phyloP scores from a whole-genome alignment of 306 rosid species.

The Inga laurina region DNA sequence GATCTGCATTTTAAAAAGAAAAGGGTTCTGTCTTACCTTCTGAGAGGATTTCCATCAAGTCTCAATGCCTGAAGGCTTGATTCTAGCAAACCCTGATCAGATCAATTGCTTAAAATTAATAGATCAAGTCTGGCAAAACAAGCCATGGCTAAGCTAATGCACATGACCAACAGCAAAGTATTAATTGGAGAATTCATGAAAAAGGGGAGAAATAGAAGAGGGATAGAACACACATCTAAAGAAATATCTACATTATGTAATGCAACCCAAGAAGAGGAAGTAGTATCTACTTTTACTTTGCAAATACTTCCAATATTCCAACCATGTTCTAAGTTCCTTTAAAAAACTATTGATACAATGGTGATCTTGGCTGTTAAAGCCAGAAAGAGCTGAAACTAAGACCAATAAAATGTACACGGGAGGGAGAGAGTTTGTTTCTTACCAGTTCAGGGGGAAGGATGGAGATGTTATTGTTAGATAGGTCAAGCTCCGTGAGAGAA shows the following conservation, averaged over 20 bases:
- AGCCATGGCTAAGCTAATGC: slow-evolving; percentile 9
- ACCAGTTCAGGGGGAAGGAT: slow-evolving; percentile 88
- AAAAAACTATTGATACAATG: background rate
- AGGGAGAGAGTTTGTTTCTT: slow-evolving; percentile 39
- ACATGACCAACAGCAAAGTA: slow-evolving; percentile 1
- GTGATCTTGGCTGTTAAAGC: background rate
- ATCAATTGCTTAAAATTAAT: slow-evolving; percentile 26
- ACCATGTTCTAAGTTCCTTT: slow-evolving; percentile 19
- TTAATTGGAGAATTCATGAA: background rate
- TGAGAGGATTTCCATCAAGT: slow-evolving; percentile 91
- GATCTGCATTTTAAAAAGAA: background rate
- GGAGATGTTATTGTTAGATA: slow-evolving; percentile 84
- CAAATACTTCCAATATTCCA: slow-evolving; percentile 1
- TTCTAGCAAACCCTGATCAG: slow-evolving; percentile 85
- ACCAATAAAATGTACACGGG: slow-evolving; percentile 25
- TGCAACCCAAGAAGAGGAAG: background rate
- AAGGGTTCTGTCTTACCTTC: slow-evolving; percentile 61
- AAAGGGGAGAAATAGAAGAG: background rate
- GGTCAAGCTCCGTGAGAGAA: slow-evolving; percentile 76
- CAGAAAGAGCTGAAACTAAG: background rate
- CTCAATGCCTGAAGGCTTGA: slow-evolving; percentile 72
- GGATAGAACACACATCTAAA: background rate
- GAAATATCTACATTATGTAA: background rate
- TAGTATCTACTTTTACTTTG: background rate
- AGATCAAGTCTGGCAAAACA: slow-evolving; percentile 23